Evolutionary conservation across 306 rosid species (phyloP).

Genomic region (Lathyrus oleraceus): DNA sequence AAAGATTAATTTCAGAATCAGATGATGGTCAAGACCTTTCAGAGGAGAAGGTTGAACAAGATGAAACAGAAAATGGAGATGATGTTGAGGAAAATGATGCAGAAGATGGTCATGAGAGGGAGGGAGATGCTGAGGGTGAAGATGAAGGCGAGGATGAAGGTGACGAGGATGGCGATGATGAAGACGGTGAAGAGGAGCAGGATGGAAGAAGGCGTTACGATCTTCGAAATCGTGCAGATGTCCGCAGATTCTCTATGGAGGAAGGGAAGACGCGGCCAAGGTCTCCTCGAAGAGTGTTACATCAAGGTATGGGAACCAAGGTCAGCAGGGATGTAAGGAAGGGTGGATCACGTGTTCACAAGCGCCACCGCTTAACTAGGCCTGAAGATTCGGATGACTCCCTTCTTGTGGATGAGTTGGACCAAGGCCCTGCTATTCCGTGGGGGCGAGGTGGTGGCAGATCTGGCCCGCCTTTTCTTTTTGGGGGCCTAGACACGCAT

Average conservation of each 20-base stretch:
- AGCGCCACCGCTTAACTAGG: slow-evolving; percentile 81
- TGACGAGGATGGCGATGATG: slow-evolving; percentile 72
- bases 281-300: slow-evolving; percentile 90
- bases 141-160: slow-evolving; percentile 63
- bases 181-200: slow-evolving; percentile 85
- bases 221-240: slow-evolving; percentile 93
- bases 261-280: slow-evolving; percentile 76
- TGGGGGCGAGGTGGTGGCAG: slow-evolving; percentile 91
- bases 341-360: slow-evolving; percentile 89
- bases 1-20: slow-evolving; percentile 51
- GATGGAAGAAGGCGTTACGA: slow-evolving; percentile 93
- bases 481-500: slow-evolving; percentile 90
- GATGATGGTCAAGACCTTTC: slow-evolving; percentile 76
- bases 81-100: slow-evolving; percentile 80
- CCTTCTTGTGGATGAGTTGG: slow-evolving; percentile 93
- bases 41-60: slow-evolving; percentile 68
- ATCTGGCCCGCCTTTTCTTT: slow-evolving; percentile 91
- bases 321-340: slow-evolving; percentile 87
- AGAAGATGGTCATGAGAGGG: slow-evolving; percentile 78
- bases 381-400: slow-evolving; percentile 97
- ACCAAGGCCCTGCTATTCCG: slow-evolving; percentile 93
- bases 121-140: slow-evolving; percentile 66
- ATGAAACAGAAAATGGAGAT: slow-evolving; percentile 86
- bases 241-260: slow-evolving; percentile 79
- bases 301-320: slow-evolving; percentile 91